A percentile compares a stretch with the other conserved stretches of the same genome.
phyloP scores from a whole-genome alignment of 257 asterid genomes.

The Plantago elongata region DNA sequence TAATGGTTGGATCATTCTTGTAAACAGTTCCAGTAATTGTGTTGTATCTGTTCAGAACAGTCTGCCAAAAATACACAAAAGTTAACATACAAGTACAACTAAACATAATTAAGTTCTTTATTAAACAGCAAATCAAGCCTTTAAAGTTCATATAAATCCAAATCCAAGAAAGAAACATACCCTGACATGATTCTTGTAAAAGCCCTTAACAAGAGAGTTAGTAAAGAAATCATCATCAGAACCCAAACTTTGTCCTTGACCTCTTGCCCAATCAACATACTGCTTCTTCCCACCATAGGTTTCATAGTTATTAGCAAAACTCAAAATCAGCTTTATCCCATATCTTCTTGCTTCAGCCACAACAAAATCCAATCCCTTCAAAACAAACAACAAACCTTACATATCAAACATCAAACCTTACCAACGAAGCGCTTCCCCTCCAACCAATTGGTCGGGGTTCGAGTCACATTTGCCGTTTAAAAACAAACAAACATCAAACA shows the following conservation, averaged over 20 bases:
- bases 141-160: background rate
- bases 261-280: slow-evolving; percentile 87
- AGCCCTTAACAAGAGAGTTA: slow-evolving; percentile 53
- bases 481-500: background rate
- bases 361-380: slow-evolving; percentile 88
- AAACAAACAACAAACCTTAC: background rate
- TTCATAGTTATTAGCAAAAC: slow-evolving; percentile 77
- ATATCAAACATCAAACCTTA: background rate
- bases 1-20: slow-evolving; percentile 92
- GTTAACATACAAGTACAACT: too few relatives aligned
- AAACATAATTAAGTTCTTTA: too few relatives aligned
- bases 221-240: slow-evolving; percentile 90
- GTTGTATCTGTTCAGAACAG: slow-evolving; percentile 64
- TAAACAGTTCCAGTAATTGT: slow-evolving; percentile 48
- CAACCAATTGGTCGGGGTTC: too few relatives aligned
- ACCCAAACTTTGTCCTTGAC: slow-evolving; percentile 50
- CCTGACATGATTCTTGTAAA: slow-evolving; percentile 67
- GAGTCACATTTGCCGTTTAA: too few relatives aligned
- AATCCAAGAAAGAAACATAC: slow-evolving; percentile 25
- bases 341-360: slow-evolving; percentile 71
- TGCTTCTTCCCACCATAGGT: slow-evolving; percentile 87
- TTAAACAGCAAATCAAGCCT: too few relatives aligned
- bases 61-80: slow-evolving; percentile 36
- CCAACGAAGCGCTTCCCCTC: too few relatives aligned
- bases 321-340: slow-evolving; percentile 65